These are phyloP conservation scores for Artemisia argyi DNA, from an alignment of 129 eudicot genomes.

Conservation along the genomic window DNA sequence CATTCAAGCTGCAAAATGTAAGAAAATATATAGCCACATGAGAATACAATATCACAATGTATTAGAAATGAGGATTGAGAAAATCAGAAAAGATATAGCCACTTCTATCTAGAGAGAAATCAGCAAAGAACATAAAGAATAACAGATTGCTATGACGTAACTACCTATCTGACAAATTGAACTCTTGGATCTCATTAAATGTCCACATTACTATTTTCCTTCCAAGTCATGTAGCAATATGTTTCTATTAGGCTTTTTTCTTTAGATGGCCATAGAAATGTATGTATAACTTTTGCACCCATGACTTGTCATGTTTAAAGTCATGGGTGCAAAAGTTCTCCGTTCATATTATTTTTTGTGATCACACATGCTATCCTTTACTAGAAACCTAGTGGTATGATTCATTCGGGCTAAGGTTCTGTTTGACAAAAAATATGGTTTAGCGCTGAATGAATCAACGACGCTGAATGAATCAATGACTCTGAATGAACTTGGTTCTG, in stretches of 20 bases:
- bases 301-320: background rate
- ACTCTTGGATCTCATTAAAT: background rate
- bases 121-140: background rate
- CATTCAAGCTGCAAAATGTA: background rate
- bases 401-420: slow-evolving; percentile 3
- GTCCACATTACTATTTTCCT: background rate
- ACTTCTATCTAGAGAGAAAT: background rate
- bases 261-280: slow-evolving; percentile 1
- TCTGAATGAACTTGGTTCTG: no score
- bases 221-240: slow-evolving; percentile 1
- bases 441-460: no score
- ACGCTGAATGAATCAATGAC: no score
- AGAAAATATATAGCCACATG: slow-evolving; percentile 13
- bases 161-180: slow-evolving; percentile 14
- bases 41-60: background rate
- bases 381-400: slow-evolving; percentile 3
- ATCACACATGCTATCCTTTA: background rate
- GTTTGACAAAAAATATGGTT: no score
- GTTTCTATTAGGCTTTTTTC: slow-evolving; percentile 4
- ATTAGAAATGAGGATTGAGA: slow-evolving; percentile 6
- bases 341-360: background rate
- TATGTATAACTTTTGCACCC: background rate
- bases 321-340: no score
- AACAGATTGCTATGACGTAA: slow-evolving; percentile 1
- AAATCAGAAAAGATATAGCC: no score